Evolutionary conservation across 306 rosid species (phyloP).

Genomic region (Betula pendula): DNA sequence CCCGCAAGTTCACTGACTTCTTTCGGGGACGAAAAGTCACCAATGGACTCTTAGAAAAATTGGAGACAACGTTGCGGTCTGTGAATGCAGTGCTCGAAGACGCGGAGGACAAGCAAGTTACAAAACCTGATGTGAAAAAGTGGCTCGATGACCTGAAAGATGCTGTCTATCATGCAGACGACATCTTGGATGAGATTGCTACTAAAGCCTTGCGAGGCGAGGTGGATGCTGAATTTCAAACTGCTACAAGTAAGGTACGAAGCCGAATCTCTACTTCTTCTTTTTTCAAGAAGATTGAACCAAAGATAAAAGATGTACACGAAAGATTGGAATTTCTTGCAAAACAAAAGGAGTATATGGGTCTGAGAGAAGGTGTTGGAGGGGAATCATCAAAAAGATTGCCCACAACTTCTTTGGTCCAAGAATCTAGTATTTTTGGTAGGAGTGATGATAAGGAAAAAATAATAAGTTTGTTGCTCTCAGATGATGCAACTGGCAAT

Average conservation of each 20-base stretch:
- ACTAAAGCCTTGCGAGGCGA: background rate
- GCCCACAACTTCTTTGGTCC: too few relatives aligned
- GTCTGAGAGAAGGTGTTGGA: background rate
- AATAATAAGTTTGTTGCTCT: background rate
- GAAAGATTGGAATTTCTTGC: background rate
- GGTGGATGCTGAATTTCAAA: background rate
- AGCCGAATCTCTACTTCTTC: too few relatives aligned
- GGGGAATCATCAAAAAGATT: too few relatives aligned
- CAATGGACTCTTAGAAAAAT: background rate
- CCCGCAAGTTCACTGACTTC: background rate
- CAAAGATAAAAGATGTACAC: background rate
- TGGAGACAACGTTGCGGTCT: background rate
- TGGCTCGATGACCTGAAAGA: background rate
- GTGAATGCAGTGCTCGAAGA: background rate
- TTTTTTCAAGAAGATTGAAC: too few relatives aligned
- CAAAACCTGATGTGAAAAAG: background rate
- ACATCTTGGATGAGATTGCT: slow-evolving; percentile 1
- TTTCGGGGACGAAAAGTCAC: background rate
- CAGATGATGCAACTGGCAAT: background rate
- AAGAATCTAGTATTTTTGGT: background rate
- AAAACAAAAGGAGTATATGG: background rate
- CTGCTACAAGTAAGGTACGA: background rate
- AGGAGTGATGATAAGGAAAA: background rate
- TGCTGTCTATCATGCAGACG: background rate
- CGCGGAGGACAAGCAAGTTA: background rate